phyloP scores from a whole-genome alignment of 1,139 yeast species.

The Lodderomyces elongisporus region DNA sequence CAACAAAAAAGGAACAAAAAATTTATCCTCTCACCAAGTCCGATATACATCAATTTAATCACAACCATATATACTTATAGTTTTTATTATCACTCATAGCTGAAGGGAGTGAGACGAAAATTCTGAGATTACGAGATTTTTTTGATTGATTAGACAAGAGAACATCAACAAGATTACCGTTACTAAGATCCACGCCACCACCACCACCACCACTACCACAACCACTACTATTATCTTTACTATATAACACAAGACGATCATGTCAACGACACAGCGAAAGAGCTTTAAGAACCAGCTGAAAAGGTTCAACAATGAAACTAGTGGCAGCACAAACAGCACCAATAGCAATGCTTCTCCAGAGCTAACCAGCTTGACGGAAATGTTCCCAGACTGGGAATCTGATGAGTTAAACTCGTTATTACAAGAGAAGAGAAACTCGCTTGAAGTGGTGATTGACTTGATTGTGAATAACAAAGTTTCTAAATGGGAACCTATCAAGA shows the following conservation, averaged over 20 bases:
- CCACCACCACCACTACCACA: background rate
- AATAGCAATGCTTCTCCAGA: slow-evolving; percentile 19
- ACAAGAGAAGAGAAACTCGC: slow-evolving; percentile 64
- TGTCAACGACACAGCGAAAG: slow-evolving; percentile 41
- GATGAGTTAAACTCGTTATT: slow-evolving; percentile 79
- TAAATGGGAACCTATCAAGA: slow-evolving; percentile 55
- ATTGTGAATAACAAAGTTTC: slow-evolving; percentile 76
- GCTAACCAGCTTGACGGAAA: slow-evolving; percentile 64
- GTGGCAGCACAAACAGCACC: slow-evolving; percentile 15
- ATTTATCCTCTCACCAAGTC: too few species aligned
- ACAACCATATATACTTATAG: too few species aligned
- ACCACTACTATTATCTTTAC: too few species aligned
- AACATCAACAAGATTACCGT: too few species aligned
- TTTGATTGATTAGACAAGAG: too few species aligned
- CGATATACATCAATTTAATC: too few species aligned
- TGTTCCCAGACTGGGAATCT: slow-evolving; percentile 92
- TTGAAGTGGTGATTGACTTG: slow-evolving; percentile 78
- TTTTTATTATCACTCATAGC: too few species aligned
- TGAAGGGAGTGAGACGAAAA: too few species aligned
- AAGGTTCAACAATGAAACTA: slow-evolving; percentile 26
- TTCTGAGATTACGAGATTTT: too few species aligned
- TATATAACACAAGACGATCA: slow-evolving; percentile 5
- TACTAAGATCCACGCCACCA: too few species aligned
- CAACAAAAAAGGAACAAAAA: too few species aligned
- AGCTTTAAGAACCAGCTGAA: slow-evolving; percentile 43